Conservation (phyloP, 1,284 basidiomycete genomes). For the Ustilago shanxiensis region DNA sequence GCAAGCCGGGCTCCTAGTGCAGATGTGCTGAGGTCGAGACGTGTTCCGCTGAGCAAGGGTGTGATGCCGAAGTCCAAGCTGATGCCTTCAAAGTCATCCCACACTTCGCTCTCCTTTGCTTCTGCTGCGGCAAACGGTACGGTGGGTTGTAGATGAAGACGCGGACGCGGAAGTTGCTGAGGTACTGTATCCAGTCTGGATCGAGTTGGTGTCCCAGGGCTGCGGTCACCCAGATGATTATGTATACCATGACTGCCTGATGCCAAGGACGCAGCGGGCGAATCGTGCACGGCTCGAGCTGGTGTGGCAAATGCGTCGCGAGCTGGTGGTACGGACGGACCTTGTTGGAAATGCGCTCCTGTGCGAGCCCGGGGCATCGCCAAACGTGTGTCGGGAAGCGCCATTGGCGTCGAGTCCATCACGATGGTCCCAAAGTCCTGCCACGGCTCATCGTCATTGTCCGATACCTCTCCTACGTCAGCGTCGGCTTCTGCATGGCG, state of each 20-base stretch:
- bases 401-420: conserved; percentile 9
- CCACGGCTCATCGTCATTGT: conserved; percentile 32
- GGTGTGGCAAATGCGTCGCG: conserved; percentile 9
- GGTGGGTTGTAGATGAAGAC: not conserved
- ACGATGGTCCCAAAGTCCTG: conserved; percentile 18
- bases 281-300: not conserved
- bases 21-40: not conserved
- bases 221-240: conserved; percentile 10
- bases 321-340: not conserved
- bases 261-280: conserved; percentile 11
- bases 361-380: conserved; percentile 18
- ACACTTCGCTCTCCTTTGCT: conserved; percentile 10
- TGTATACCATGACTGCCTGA: conserved; percentile 11
- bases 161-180: not conserved
- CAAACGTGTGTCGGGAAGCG: conserved; percentile 21
- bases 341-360: not conserved
- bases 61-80: conserved; percentile 61
- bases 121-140: not conserved
- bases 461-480: conserved; percentile 1
- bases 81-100: conserved; percentile 54
- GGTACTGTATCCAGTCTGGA: not conserved
- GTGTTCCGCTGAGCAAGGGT: conserved; percentile 31
- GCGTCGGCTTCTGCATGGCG: not conserved
- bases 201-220: conserved; percentile 28
- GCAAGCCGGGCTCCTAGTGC: conserved; percentile 21